Evolutionary conservation across 75 land plant species (phyloP).

Genomic region (Sequoiadendron giganteum): DNA sequence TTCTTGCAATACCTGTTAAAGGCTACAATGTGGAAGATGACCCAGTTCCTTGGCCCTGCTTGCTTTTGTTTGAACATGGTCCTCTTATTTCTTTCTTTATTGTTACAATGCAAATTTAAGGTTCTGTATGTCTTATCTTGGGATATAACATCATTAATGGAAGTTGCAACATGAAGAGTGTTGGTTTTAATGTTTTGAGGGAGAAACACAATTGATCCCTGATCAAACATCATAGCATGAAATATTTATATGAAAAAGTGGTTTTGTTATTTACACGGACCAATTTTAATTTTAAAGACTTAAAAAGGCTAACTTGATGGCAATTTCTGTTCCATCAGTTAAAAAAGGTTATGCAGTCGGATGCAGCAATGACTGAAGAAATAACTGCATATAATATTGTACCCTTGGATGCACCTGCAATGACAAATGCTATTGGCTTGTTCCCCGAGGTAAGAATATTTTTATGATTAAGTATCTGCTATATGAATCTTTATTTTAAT

Average conservation of each 20-base stretch:
- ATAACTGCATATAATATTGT: conserved; percentile 84
- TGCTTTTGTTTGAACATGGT: not conserved
- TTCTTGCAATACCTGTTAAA: not conserved
- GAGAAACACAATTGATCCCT: too few relatives aligned
- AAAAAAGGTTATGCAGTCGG: conserved; percentile 64
- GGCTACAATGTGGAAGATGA: not conserved
- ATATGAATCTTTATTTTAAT: not conserved
- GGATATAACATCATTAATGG: conserved; percentile 1
- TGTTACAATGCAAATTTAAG: not conserved
- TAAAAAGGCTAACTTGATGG: not conserved
- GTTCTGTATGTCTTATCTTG: not conserved
- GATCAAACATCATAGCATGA: not conserved
- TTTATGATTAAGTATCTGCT: not conserved
- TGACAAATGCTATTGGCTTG: conserved; percentile 66
- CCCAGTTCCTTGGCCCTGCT: not conserved
- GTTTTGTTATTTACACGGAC: not conserved
- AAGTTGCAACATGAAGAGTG: not conserved
- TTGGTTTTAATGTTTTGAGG: not conserved
- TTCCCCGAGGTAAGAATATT: conserved; percentile 76
- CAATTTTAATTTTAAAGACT: not conserved
- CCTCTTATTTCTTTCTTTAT: not conserved
- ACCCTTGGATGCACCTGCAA: conserved; percentile 84
- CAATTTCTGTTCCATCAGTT: conserved; percentile 36
- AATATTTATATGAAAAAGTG: not conserved
- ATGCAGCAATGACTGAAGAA: conserved; percentile 66